Evolutionary conservation across 192 early-diverging fungal genomes (phyloP), one percentile per base, ranked within the genome.

Genomic region (Rhizophagus prolifer): DNA sequence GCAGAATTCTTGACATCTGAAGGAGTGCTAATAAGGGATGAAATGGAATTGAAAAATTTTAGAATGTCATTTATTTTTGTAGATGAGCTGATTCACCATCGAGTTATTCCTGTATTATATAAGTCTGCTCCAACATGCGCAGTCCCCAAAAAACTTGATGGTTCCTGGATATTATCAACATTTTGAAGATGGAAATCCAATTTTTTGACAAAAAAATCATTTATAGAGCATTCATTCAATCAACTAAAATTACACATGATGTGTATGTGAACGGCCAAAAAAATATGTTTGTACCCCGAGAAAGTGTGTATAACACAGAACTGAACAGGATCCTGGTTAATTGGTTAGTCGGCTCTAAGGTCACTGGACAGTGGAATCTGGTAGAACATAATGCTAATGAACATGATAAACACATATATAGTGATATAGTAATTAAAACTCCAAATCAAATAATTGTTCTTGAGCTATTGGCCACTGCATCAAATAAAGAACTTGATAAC

Each of bases 151-250:
- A 63, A 19, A 76, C 44, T 26, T 44, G 65, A 63, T 60, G 30
- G 25, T 4, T 69, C 21, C 64, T 81, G 76, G 65, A 78, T 75
- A 78, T 75, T 58, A 23, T 81, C n/a, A 70, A 69, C 23, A 72
- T 78, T 44, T 67, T 81, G 25, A 78, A 78, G 65, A 34, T 47
- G 30, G 26, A 26, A 19, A 60, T 81, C 41, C 64, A 30, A 16
- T 74, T 60, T 13, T 81, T 81, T 36, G 76, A 81, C 60, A 73
- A 81, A 73, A 31, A 46, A n/a, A 38, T 78, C 19, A 81, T 81
- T 50, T n/a, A 10, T 62, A 8, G 19, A 41, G 71, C 77, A 25
- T 61, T 44, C 21, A 25, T 9, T 59, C 62, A 41, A 23, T 76
- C 76, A 58, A 74, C 34, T 72, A 81, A 81, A 72, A 60, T 12